Evolutionary conservation across 2,329 filamentous ascomycete genomes (phyloP).

Genomic region (Colletotrichum sp.): DNA sequence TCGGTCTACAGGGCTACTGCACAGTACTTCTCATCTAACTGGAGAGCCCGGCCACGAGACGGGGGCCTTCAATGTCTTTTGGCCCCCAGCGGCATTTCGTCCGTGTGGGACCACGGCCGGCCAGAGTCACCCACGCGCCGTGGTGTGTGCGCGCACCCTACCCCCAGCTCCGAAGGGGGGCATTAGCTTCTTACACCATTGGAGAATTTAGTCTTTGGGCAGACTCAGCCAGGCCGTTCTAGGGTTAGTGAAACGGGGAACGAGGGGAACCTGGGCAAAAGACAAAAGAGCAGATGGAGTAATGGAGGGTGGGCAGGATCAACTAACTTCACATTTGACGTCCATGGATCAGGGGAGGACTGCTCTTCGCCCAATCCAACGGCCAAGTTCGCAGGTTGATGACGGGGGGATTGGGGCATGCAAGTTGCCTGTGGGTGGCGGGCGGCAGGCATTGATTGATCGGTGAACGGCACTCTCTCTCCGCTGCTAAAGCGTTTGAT

Average conservation of each 20-base stretch:
- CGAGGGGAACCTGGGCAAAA: slow-evolving; percentile 3
- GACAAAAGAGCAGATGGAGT: neutral
- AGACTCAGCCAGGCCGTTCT: neutral
- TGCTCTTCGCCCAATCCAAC: neutral
- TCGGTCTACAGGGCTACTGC: neutral
- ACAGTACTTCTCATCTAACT: neutral
- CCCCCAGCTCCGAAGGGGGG: slow-evolving; percentile 5
- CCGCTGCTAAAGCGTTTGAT: neutral
- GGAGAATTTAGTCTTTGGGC: neutral
- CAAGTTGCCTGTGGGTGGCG: neutral
- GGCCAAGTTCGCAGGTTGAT: neutral
- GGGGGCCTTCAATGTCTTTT: neutral
- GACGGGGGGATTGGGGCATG: neutral
- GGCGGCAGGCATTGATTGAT: neutral
- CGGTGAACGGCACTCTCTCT: neutral
- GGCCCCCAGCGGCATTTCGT: neutral
- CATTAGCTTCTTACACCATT: neutral
- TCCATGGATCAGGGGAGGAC: slow-evolving; percentile 7
- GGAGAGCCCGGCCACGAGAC: neutral
- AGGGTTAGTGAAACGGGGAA: slow-evolving; percentile 5
- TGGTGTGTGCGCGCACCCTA: neutral
- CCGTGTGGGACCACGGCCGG: neutral
- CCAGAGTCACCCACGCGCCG: neutral
- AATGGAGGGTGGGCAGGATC: neutral
- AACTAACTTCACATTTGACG: neutral